Conservation (phyloP, 2,329 filamentous ascomycete species). For the Pyrenochaeta sp. region DNA sequence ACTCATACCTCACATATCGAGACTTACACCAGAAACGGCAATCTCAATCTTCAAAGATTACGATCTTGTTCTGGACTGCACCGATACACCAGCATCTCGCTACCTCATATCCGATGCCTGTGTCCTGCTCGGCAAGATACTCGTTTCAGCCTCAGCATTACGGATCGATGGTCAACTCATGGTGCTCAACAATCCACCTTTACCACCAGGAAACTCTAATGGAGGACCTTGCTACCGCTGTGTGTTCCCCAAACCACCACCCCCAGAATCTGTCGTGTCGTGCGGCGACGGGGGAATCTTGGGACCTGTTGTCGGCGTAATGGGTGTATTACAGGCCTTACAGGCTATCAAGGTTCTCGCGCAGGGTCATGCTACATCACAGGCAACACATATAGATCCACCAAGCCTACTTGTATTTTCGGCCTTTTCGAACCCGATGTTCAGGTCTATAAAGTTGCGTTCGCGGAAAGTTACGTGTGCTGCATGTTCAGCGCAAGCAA, state of each 20-base stretch:
- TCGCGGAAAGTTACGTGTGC: slow-evolving; percentile 75
- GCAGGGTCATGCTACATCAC: slow-evolving; percentile 29
- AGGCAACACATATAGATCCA: slow-evolving; percentile 28
- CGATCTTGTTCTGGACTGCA: slow-evolving; percentile 91
- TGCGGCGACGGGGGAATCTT: slow-evolving; percentile 94
- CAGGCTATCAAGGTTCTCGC: slow-evolving; percentile 87
- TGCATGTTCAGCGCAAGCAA: slow-evolving; percentile 73
- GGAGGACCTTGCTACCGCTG: slow-evolving; percentile 93
- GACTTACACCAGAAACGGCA: slow-evolving; percentile 75
- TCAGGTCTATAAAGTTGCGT: slow-evolving; percentile 79
- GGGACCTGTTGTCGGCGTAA: slow-evolving; percentile 89
- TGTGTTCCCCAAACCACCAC: slow-evolving; percentile 87
- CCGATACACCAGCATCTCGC: slow-evolving; percentile 88
- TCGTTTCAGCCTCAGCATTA: slow-evolving; percentile 90
- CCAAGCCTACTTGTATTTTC: slow-evolving; percentile 64
- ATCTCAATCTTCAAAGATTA: slow-evolving; percentile 72
- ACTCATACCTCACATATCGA: slow-evolving; percentile 69
- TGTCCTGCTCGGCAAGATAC: slow-evolving; percentile 77
- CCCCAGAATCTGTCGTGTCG: slow-evolving; percentile 79
- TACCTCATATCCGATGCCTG: slow-evolving; percentile 94
- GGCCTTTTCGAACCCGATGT: slow-evolving; percentile 63
- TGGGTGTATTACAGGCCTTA: slow-evolving; percentile 91
- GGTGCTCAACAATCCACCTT: slow-evolving; percentile 82
- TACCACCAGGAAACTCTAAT: slow-evolving; percentile 61
- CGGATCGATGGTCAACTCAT: slow-evolving; percentile 90